phyloP scores from a whole-genome alignment of 2,329 filamentous ascomycete genomes.

The Lachnellula hyalina region DNA sequence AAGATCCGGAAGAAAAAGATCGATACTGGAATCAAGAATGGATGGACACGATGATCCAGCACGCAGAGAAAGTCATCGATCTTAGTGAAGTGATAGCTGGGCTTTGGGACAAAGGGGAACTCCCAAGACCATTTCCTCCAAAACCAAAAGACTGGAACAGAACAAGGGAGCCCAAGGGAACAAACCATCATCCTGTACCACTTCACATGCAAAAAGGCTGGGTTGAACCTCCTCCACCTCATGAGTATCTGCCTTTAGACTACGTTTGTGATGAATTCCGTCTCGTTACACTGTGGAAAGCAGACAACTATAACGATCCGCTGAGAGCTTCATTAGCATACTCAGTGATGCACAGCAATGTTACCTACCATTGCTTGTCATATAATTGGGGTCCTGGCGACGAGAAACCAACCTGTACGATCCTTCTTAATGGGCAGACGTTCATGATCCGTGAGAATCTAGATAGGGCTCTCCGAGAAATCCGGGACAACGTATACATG shows the following conservation, averaged over 20 bases:
- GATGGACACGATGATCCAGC: conserved; percentile 10
- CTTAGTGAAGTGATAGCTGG: conserved; percentile 9
- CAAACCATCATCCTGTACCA: conserved; percentile 3
- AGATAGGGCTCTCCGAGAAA: conserved; percentile 1
- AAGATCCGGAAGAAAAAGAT: conserved; percentile 4
- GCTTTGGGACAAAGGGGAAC: conserved; percentile 7
- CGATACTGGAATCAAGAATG: conserved; percentile 11
- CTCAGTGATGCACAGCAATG: conserved; percentile 3
- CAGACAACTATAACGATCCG: conserved; percentile 5
- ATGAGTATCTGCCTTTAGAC: conserved; percentile 8
- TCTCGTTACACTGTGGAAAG: conserved; percentile 2
- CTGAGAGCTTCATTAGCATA: conserved; percentile 5
- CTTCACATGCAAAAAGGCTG: background rate
- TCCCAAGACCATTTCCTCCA: conserved; percentile 1
- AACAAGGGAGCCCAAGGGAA: background rate
- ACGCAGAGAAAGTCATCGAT: conserved; percentile 4
- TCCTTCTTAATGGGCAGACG: conserved; percentile 8
- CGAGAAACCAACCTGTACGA: conserved; percentile 1
- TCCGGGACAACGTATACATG: background rate
- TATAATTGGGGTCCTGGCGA: conserved; percentile 11
- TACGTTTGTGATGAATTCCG: conserved; percentile 8
- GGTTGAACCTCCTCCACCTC: background rate
- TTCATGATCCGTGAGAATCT: conserved; percentile 10
- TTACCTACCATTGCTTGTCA: conserved; percentile 6
- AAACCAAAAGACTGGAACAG: background rate